Evolutionary conservation across 805 yeast species (phyloP), one percentile per base, ranked within the genome.

Genomic region (Blastobotrys attinorum): DNA sequence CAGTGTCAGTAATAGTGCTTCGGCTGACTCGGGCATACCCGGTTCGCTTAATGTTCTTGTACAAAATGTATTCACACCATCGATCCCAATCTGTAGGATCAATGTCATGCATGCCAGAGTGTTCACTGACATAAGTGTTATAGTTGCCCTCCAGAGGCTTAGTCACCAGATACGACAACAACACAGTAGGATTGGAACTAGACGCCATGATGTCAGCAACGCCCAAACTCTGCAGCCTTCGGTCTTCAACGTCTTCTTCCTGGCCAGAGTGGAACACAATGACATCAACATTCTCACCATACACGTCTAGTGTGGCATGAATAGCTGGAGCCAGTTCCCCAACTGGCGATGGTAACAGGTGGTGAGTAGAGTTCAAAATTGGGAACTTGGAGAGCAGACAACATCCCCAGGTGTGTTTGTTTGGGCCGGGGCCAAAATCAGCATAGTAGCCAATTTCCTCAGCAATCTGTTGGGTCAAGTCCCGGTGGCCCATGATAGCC

Each of bases 291-390:
- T 71, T 60, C 55, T 80, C 82, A 10, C 96, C 96, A 63, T 88
- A 89, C 31, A 92, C 83, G 53, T 88, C 90, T 49, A 92, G 68
- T 1, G 97, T 90, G 2, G 98, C 98, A 62, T 84, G 95, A 52
- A 92, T 92, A 1, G 97, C 97, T 3, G 98, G 98, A 0, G 98
- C 98, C 43, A 92, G 71, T 69, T 92, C 98, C 15, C 98, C 98
- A 25, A 85, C 96, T 1, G 98, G 98, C 4, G 96, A 85, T 3
- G 98, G 98, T 45, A 90, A 67, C 53, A 92, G 71, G 60, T 89
- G 94, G 62, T 92, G 98, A 1, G 88, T 79, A 2, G 97, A 87
- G 57, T 82, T 77, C 45, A 92, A 54, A 49, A 92, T 92, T 23
- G 98, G 98, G 74, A 90, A 92, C 60, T 89, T 87, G 17, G 97